Conservation (phyloP, 495 filamentous ascomycete species). For the Staphylotrichum tortipilum region DNA sequence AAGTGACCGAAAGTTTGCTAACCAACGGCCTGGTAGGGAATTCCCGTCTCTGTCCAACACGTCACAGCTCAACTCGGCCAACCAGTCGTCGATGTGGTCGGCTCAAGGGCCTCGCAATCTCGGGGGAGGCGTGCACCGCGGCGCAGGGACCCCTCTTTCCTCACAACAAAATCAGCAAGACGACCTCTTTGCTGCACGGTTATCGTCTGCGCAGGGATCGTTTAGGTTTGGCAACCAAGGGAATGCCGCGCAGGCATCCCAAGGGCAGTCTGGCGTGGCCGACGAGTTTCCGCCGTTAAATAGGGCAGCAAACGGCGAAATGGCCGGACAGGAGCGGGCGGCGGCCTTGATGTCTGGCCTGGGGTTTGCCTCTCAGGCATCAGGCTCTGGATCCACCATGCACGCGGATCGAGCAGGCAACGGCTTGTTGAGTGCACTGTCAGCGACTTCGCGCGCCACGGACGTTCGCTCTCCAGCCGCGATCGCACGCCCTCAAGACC, state of each 20-base stretch:
- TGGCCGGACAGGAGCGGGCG: conserved; percentile 57
- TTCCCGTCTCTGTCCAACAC: conserved; percentile 73
- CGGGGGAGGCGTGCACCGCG: conserved; percentile 55
- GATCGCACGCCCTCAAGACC: conserved; percentile 31
- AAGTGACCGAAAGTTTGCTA: background rate
- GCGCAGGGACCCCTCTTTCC: conserved; percentile 47
- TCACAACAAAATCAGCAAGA: conserved; percentile 51
- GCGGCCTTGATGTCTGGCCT: conserved; percentile 56
- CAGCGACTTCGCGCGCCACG: conserved; percentile 37
- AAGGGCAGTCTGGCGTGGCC: conserved; percentile 59
- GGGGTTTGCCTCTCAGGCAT: conserved; percentile 47
- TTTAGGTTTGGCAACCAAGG: conserved; percentile 47
- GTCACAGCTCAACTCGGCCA: conserved; percentile 48
- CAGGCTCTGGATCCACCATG: conserved; percentile 22
- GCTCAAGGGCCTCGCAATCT: conserved; percentile 34
- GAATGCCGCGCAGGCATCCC: conserved; percentile 47
- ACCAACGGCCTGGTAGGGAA: conserved; percentile 46
- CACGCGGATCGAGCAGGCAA: conserved; percentile 36
- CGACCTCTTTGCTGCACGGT: conserved; percentile 50
- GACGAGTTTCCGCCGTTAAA: conserved; percentile 83
- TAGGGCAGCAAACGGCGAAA: conserved; percentile 59
- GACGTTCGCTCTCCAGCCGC: conserved; percentile 36
- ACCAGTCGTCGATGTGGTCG: conserved; percentile 53
- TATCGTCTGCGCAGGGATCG: conserved; percentile 49
- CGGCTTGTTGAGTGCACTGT: conserved; percentile 50